These are phyloP conservation scores for Pugionium cornutum DNA, from an alignment of 345 rosid species.

Conservation along the genomic window DNA sequence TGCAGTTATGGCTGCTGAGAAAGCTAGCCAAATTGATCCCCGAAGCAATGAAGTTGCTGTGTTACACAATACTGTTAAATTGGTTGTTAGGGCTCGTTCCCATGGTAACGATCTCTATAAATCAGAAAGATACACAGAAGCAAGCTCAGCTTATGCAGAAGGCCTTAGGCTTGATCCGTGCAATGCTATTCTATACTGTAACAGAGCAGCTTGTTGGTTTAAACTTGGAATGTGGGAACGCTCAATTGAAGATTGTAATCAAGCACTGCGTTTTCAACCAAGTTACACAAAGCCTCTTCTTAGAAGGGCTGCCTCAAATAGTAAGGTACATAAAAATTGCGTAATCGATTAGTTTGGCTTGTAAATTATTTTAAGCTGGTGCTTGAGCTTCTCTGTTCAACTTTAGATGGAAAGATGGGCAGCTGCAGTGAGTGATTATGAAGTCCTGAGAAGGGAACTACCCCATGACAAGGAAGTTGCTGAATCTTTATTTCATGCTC, in stretches of 20 bases:
- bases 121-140: background rate
- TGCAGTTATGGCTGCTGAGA: background rate
- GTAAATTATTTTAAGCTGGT: background rate
- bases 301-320: background rate
- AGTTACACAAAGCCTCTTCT: background rate
- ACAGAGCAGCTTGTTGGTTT: background rate
- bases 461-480: conserved; percentile 71
- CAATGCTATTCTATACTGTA: background rate
- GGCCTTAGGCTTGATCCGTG: background rate
- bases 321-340: background rate
- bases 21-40: background rate
- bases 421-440: conserved; percentile 79
- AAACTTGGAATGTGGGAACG: background rate
- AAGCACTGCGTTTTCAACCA: background rate
- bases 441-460: conserved; percentile 63
- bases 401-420: conserved; percentile 73
- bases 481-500: conserved; percentile 74
- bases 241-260: background rate
- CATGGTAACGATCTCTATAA: background rate
- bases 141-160: background rate
- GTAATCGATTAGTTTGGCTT: background rate
- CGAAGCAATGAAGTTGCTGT: background rate
- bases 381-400: background rate
- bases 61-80: background rate
- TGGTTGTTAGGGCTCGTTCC: background rate